Percentiles rank a stretch among this genome's conserved stretches.
Conservation (phyloP, 768 basidiomycete genomes). For the Lactifluus rugatus region DNA sequence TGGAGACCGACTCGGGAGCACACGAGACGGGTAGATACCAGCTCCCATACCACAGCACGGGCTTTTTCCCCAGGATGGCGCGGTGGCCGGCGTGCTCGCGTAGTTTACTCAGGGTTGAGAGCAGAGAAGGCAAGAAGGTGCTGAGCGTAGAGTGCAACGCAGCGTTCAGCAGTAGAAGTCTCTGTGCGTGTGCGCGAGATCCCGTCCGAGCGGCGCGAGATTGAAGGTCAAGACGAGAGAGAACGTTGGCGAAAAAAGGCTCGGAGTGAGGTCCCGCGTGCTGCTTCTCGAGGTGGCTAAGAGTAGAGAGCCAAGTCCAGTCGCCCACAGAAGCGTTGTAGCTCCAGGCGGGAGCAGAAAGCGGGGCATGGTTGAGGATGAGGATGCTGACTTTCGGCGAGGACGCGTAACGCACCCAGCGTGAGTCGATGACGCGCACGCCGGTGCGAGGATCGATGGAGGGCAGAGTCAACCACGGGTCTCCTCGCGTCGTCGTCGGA, state of each 20-base stretch:
- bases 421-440: constrained; percentile 9
- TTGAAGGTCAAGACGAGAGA: not conserved
- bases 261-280: not conserved
- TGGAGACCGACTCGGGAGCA: not conserved
- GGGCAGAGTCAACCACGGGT: not conserved
- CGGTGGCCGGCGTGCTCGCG: not conserved
- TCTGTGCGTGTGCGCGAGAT: not conserved
- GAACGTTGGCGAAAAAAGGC: constrained; percentile 1
- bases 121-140: constrained; percentile 13
- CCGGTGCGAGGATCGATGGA: constrained; percentile 12
- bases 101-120: not conserved
- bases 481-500: not conserved
- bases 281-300: not conserved
- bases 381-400: not conserved
- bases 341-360: constrained; percentile 17
- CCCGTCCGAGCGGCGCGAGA: not conserved
- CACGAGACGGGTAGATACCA: constrained; percentile 15
- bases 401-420: not conserved
- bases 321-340: constrained; percentile 1
- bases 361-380: constrained; percentile 12
- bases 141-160: constrained; percentile 14
- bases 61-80: constrained; percentile 8
- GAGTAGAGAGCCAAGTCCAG: constrained; percentile 5
- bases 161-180: not conserved
- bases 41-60: constrained; percentile 16